These are phyloP conservation scores for Colletotrichum gigasporum DNA, from an alignment of 2,329 filamentous ascomycete species.

Conservation along the genomic window DNA sequence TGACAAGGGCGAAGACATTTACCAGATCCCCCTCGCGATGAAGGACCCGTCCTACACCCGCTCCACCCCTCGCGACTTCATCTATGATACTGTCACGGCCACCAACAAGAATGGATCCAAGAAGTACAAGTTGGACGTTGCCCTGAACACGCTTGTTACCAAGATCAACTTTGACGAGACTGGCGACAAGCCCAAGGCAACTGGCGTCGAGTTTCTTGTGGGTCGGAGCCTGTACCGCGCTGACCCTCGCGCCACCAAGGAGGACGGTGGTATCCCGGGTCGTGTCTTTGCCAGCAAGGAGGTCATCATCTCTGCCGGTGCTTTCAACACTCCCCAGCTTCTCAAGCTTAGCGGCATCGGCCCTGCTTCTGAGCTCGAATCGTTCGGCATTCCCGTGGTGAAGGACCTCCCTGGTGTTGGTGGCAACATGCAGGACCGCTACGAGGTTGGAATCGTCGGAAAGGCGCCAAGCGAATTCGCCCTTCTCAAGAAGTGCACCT, in stretches of 20 bases:
- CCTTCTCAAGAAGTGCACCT: slow-evolving; percentile 43
- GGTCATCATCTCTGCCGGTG: slow-evolving; percentile 58
- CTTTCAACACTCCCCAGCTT: slow-evolving; percentile 61
- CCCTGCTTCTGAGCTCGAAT: slow-evolving; percentile 49
- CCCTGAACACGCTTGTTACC: slow-evolving; percentile 46
- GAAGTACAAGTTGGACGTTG: slow-evolving; percentile 48
- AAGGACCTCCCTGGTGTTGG: slow-evolving; percentile 59
- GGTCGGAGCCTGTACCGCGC: slow-evolving; percentile 53
- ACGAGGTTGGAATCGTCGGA: slow-evolving; percentile 40
- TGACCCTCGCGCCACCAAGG: slow-evolving; percentile 45
- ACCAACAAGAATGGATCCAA: slow-evolving; percentile 46
- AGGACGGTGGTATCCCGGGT: background rate
- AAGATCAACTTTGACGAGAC: slow-evolving; percentile 47
- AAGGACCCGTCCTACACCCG: slow-evolving; percentile 52
- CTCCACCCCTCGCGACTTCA: slow-evolving; percentile 54
- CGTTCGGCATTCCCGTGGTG: slow-evolving; percentile 55
- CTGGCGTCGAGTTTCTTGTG: slow-evolving; percentile 51
- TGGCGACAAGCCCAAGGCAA: slow-evolving; percentile 42
- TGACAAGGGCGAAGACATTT: slow-evolving; percentile 17
- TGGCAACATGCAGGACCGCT: slow-evolving; percentile 57
- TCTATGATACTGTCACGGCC: slow-evolving; percentile 44
- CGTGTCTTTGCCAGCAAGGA: slow-evolving; percentile 47
- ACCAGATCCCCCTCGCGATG: slow-evolving; percentile 56
- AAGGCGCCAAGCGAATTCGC: slow-evolving; percentile 37
- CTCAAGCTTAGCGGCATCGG: slow-evolving; percentile 62